Percentiles rank a stretch among this genome's conserved stretches.
Evolutionary conservation across 306 rosid genomes (phyloP).

Genomic region (Quercus berberidifolia): DNA sequence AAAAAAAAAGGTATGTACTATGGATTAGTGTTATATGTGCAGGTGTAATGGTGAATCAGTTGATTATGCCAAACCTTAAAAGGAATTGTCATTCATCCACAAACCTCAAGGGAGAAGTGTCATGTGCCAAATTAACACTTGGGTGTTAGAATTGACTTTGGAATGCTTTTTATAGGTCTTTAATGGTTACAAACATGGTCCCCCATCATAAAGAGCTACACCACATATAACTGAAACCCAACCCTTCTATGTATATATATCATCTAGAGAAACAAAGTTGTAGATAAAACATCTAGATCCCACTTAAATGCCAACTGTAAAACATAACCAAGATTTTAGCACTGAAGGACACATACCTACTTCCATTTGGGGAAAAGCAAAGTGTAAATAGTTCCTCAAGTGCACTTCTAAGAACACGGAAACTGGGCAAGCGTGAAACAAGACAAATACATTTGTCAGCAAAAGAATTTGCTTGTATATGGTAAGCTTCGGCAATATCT

Average conservation of each 20-base stretch:
- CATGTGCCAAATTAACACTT: too few relatives aligned
- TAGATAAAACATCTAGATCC: not conserved
- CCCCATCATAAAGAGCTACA: too few relatives aligned
- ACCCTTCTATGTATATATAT: not conserved
- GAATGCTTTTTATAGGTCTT: too few relatives aligned
- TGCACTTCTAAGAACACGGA: constrained; percentile 59
- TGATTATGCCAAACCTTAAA: too few relatives aligned
- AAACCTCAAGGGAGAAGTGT: too few relatives aligned
- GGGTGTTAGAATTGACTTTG: too few relatives aligned
- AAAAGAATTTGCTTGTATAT: constrained; percentile 77
- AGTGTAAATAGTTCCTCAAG: constrained; percentile 79
- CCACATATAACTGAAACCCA: too few relatives aligned
- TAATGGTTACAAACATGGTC: too few relatives aligned
- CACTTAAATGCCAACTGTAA: not conserved
- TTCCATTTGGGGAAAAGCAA: constrained; percentile 84
- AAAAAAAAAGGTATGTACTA: too few relatives aligned
- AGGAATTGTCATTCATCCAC: too few relatives aligned
- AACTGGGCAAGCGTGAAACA: constrained; percentile 92
- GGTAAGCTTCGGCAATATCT: constrained; percentile 88
- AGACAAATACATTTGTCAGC: constrained; percentile 98
- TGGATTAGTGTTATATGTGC: too few relatives aligned
- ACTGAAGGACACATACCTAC: constrained; percentile 61
- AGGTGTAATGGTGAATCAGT: too few relatives aligned
- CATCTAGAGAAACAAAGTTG: not conserved
- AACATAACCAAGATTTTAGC: constrained; percentile 15